phyloP scores from a whole-genome alignment of 1,284 basidiomycete genomes.

The Lentinula novae-zelandiae region DNA sequence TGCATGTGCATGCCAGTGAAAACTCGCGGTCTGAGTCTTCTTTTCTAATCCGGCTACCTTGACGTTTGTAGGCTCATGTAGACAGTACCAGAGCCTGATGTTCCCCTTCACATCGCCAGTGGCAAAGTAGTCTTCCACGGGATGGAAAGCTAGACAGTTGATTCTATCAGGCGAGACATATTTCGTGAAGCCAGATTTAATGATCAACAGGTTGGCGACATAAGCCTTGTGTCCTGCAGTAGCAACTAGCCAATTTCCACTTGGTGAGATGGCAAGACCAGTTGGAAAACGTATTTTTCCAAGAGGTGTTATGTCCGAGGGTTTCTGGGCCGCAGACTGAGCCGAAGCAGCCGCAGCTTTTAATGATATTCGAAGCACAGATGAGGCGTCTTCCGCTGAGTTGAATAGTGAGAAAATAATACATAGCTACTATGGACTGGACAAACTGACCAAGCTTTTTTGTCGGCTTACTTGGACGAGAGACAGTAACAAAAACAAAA shows the following conservation, averaged over 20 bases:
- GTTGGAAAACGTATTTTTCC: conserved; percentile 68
- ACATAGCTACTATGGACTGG: neutral
- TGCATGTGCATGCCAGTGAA: conserved; percentile 98
- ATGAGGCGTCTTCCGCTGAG: conserved; percentile 43
- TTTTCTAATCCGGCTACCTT: conserved; percentile 61
- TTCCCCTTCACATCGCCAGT: conserved; percentile 88
- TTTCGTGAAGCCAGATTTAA: conserved; percentile 75
- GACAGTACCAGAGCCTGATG: conserved; percentile 91
- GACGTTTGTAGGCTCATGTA: conserved; percentile 54
- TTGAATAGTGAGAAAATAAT: conserved; percentile 13
- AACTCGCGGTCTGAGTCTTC: conserved; percentile 76
- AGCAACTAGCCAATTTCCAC: conserved; percentile 81
- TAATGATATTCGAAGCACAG: conserved; percentile 59
- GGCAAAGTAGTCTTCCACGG: conserved; percentile 89
- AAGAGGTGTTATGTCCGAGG: conserved; percentile 51
- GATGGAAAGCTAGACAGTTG: conserved; percentile 88
- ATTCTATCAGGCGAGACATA: conserved; percentile 80
- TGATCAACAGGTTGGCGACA: conserved; percentile 57
- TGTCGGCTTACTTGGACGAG: conserved; percentile 46
- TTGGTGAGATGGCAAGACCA: conserved; percentile 70
- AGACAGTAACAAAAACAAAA: conserved; percentile 66
- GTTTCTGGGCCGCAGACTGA: conserved; percentile 38
- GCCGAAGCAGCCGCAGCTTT: conserved; percentile 43
- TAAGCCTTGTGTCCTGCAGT: conserved; percentile 82
- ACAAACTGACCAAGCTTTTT: conserved; percentile 38